These are phyloP conservation scores for Myriosclerotinia curreyana DNA, from an alignment of 2,329 filamentous ascomycete genomes.

Conservation along the genomic window DNA sequence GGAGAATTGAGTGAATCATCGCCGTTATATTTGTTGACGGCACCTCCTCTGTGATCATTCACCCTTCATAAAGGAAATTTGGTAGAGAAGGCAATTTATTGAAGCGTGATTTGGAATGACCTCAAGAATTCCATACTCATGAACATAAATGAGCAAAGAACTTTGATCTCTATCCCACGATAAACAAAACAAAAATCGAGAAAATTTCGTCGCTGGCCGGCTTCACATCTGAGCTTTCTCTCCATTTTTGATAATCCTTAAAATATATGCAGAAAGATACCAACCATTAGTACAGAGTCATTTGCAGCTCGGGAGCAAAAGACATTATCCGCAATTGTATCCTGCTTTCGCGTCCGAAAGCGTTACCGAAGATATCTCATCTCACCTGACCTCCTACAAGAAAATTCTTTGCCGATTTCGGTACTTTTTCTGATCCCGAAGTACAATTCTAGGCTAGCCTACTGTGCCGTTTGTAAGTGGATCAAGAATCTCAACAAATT, in stretches of 20 bases:
- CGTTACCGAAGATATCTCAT: neutral
- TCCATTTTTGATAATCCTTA: neutral
- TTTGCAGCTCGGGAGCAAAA: no score
- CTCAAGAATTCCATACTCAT: neutral
- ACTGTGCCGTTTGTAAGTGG: neutral
- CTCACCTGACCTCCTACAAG: neutral
- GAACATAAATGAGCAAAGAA: neutral
- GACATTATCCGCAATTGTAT: neutral
- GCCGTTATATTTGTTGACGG: neutral
- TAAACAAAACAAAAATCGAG: neutral
- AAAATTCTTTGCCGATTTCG: neutral
- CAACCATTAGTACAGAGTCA: neutral
- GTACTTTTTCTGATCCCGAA: neutral
- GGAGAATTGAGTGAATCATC: slow-evolving; percentile 2
- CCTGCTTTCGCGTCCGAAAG: neutral
- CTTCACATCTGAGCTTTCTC: neutral
- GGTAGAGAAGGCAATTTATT: neutral
- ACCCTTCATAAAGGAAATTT: neutral
- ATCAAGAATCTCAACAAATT: neutral
- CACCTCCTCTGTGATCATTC: neutral
- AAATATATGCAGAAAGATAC: neutral
- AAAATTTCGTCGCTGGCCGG: neutral
- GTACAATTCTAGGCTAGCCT: neutral
- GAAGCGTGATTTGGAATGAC: neutral
- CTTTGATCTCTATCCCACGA: no score